These are phyloP conservation scores for Multifurca ochricompacta DNA, from an alignment of 768 basidiomycete species.

Conservation along the genomic window DNA sequence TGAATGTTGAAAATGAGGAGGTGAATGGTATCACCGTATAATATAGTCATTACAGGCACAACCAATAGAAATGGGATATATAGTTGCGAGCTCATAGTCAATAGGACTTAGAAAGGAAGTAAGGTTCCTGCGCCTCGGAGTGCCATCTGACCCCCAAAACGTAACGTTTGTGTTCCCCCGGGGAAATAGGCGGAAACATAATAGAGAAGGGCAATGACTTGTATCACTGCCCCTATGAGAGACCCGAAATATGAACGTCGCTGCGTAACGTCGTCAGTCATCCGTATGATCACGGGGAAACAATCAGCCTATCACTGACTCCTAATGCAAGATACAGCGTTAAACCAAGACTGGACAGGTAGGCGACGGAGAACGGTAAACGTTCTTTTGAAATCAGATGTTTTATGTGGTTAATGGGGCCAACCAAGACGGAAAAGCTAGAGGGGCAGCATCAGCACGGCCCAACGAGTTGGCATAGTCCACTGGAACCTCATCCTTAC, in stretches of 20 bases:
- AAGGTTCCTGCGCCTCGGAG: slow-evolving; percentile 79
- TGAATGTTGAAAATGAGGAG: slow-evolving; percentile 34
- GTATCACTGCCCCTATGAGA: slow-evolving; percentile 71
- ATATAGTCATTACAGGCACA: slow-evolving; percentile 8
- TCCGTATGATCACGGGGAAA: neutral
- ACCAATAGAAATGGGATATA: slow-evolving; percentile 7
- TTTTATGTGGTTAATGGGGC: slow-evolving; percentile 87
- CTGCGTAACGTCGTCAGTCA: slow-evolving; percentile 33
- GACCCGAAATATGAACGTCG: slow-evolving; percentile 81
- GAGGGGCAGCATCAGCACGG: neutral
- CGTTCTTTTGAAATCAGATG: slow-evolving; percentile 79
- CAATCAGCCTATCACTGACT: slow-evolving; percentile 39
- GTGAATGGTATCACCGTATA: slow-evolving; percentile 13
- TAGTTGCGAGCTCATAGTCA: neutral
- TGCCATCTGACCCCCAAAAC: slow-evolving; percentile 72
- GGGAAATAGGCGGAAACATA: slow-evolving; percentile 97
- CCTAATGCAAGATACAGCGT: slow-evolving; percentile 91
- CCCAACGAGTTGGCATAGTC: neutral
- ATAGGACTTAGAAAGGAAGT: slow-evolving; percentile 54
- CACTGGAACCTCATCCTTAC: slow-evolving; percentile 33
- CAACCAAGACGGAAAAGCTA: slow-evolving; percentile 79
- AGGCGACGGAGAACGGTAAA: slow-evolving; percentile 75
- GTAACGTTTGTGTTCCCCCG: slow-evolving; percentile 73
- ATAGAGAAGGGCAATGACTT: slow-evolving; percentile 77
- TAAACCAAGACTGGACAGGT: slow-evolving; percentile 73